Evolutionary conservation across 441 rosid genomes (phyloP), one percentile per base, ranked within the genome.

Genomic region (Bocquillonia castaneifolia): DNA sequence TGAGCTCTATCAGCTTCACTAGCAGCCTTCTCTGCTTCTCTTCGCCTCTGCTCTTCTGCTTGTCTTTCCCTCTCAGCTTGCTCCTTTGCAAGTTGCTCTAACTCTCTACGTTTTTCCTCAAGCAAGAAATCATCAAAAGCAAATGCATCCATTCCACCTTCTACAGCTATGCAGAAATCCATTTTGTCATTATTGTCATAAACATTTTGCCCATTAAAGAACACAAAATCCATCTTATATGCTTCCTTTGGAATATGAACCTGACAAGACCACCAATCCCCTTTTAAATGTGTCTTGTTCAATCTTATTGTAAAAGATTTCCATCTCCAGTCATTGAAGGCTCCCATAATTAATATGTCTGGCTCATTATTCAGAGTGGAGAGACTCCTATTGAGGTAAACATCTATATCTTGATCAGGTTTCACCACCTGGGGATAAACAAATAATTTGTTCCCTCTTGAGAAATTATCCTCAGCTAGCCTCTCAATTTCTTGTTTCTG

Each of bases 311-410:
- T 83, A 70, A 93, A 93, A 56, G 92, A 87, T 69, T 85, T 88
- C 93, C 93, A 93, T 77, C 90, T 86, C 99, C 99, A 91, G 29
- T 86, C 91, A 75, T 94, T 94, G 66, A 94, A 94, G 45, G 96
- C 93, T 40, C 97, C 97, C 96, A 91, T 91, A 66, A 90, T 79
- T 59, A 94, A 75, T 78, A 89, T 64, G 74, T 91, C 92, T 0
- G 86, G 78, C 65, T 89, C 96, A 29, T 78, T 71, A 9, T 68
- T 76, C 71, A 93, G 83, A 62, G 82, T 71, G 5, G 97, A 93
- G 10, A 88, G 72, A 73, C 77, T 81, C 83, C 76, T 83, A 77
- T 89, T 83, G 60, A 89, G 79, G 74, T 89, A 93, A 70, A 91
- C 83, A 78, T 91, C 93, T 66, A 88, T 70, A 71, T 89, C 90